Evolutionary conservation across 2,329 filamentous ascomycete genomes (phyloP).

Genomic region (Penicillium sp.): DNA sequence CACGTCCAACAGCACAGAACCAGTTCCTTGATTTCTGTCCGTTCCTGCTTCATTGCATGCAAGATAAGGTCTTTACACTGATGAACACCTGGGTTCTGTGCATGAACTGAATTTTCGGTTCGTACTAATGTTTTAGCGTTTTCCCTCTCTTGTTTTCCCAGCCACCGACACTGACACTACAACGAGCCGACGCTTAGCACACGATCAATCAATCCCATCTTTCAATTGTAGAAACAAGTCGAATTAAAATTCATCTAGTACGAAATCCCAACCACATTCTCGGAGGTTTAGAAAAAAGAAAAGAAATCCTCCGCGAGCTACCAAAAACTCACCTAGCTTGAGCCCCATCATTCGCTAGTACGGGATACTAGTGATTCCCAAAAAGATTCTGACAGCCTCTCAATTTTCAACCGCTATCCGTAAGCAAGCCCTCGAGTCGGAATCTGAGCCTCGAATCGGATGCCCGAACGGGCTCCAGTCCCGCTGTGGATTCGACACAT

Average conservation of each 20-base stretch:
- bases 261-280: background rate
- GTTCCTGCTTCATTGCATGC: constrained; percentile 9
- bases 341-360: background rate
- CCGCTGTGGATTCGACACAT: constrained; percentile 14
- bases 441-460: constrained; percentile 20
- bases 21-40: constrained; percentile 1
- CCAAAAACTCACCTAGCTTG: background rate
- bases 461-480: background rate
- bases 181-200: background rate
- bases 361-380: background rate
- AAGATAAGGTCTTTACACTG: constrained; percentile 6
- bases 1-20: background rate
- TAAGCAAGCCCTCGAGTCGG: background rate
- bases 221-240: background rate
- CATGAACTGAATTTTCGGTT: background rate
- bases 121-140: background rate
- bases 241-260: background rate
- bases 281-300: background rate
- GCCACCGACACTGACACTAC: background rate
- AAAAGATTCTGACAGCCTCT: background rate
- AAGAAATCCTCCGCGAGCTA: background rate
- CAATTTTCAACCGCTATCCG: background rate
- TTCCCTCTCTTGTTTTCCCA: background rate
- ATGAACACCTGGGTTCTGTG: background rate
- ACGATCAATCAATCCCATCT: background rate